Conservation (phyloP, 225 moss, liverwort and hornwort species). For the Thuidium tamariscinum region DNA sequence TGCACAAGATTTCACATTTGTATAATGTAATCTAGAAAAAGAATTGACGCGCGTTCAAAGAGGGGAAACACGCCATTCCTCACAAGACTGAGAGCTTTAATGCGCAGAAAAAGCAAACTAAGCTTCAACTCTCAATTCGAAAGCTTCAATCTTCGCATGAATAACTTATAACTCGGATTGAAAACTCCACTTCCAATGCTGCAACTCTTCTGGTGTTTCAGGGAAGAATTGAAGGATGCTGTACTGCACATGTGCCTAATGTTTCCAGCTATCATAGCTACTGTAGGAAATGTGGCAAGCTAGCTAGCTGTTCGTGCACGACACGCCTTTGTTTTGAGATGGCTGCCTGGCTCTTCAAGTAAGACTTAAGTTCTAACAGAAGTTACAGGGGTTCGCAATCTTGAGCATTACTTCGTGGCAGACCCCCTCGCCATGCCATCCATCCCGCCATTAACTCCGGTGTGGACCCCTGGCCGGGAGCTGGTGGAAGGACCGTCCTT, state of each 20-base stretch:
- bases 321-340: neutral
- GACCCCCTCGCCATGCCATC: slow-evolving; percentile 8
- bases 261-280: neutral
- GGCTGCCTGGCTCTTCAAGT: neutral
- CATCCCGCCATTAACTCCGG: neutral
- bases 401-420: slow-evolving; percentile 2
- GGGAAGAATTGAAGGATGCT: neutral
- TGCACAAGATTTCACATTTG: neutral
- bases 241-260: neutral
- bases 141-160: neutral
- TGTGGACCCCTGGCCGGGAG: neutral
- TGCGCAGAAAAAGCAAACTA: neutral
- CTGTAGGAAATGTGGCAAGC: neutral
- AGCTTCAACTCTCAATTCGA: neutral
- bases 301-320: neutral
- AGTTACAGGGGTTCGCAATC: neutral
- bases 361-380: neutral
- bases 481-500: neutral
- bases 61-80: neutral
- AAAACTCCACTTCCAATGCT: neutral
- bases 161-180: neutral
- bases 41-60: neutral
- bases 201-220: neutral
- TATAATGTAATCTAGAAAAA: neutral
- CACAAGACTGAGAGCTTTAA: neutral